Conservation (phyloP, 257 asterid genomes). For the Euphrasia confusa region DNA sequence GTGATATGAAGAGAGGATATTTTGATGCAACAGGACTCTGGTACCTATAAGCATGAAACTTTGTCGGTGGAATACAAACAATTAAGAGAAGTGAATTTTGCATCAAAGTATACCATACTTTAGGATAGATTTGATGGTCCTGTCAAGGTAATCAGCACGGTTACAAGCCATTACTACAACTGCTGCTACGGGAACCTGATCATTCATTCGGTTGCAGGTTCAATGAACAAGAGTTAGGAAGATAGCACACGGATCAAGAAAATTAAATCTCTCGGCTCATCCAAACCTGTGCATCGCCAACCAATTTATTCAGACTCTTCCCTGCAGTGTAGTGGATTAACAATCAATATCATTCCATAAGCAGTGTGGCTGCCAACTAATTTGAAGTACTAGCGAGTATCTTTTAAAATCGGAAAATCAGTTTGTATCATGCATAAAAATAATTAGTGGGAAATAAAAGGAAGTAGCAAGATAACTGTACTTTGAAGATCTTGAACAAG, state of each 20-base stretch:
- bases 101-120: constrained; percentile 47
- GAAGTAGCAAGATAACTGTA: constrained; percentile 34
- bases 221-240: constrained; percentile 16
- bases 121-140: constrained; percentile 75
- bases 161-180: constrained; percentile 97
- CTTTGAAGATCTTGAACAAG: constrained; percentile 92
- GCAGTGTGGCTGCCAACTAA: constrained; percentile 14
- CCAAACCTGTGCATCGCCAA: constrained; percentile 70
- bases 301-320: constrained; percentile 62
- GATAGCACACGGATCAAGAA: constrained; percentile 17
- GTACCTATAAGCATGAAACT: constrained; percentile 46
- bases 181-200: constrained; percentile 89
- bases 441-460: constrained; percentile 22
- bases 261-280: constrained; percentile 21
- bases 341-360: constrained; percentile 20
- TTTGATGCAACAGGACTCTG: constrained; percentile 70
- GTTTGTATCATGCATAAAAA: constrained; percentile 14
- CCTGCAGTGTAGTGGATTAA: constrained; percentile 50
- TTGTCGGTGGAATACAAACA: constrained; percentile 24
- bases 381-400: background rate
- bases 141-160: constrained; percentile 96
- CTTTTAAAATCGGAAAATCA: constrained; percentile 5
- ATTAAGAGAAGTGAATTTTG: constrained; percentile 23
- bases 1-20: constrained; percentile 92
- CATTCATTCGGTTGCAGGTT: constrained; percentile 30